These are phyloP conservation scores for Phytophthora foliorum DNA, from an alignment of 352 stramenopile species.

Conservation along the genomic window DNA sequence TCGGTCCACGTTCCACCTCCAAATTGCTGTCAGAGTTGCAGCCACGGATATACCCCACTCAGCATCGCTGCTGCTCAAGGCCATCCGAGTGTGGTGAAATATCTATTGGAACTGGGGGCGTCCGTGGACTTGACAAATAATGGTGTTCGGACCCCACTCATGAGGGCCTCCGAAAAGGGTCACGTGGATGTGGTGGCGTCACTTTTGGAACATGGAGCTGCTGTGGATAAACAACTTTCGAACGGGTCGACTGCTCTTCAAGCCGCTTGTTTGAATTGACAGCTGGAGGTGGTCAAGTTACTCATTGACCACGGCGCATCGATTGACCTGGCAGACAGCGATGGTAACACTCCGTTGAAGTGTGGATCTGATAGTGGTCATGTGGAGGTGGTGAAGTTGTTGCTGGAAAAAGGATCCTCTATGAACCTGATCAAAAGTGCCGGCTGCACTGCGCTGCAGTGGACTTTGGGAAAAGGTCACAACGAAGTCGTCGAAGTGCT, in stretches of 20 bases:
- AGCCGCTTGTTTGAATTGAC: background rate
- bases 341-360: constrained; percentile 12
- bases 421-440: constrained; percentile 5
- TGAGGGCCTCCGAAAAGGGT: background rate
- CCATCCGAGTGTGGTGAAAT: no score
- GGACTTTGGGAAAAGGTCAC: background rate
- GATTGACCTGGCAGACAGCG: constrained; percentile 6
- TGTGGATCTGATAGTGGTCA: constrained; percentile 6
- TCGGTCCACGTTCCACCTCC: background rate
- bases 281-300: background rate
- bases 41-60: no score
- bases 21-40: background rate
- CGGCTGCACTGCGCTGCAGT: constrained; percentile 4
- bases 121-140: no score
- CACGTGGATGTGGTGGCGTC: background rate
- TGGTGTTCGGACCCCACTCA: background rate
- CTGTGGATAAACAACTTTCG: background rate
- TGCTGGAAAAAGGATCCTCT: constrained; percentile 6
- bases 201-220: background rate
- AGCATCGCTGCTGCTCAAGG: no score
- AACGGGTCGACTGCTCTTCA: background rate
- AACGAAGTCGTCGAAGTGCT: constrained; percentile 6
- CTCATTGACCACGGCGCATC: background rate
- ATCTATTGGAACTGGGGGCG: no score
- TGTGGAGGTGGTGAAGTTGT: constrained; percentile 3